Base-by-base conservation (phyloP, 176 grass and related monocot genomes). In the Puccinellia tenuiflora region DNA sequence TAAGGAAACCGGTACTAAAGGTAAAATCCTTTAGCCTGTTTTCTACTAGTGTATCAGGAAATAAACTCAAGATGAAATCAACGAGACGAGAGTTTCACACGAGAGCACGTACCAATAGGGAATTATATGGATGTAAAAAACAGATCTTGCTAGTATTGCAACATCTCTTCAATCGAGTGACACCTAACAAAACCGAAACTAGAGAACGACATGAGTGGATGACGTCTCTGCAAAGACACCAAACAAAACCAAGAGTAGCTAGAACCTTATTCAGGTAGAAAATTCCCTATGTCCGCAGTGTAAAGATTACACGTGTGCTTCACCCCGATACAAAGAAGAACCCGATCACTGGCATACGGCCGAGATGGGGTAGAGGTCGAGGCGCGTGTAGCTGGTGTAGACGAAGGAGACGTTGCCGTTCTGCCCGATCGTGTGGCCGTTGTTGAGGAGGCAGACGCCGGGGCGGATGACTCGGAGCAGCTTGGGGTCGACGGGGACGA, bases 391-490 rank as follows among this genome's bases (percentile, higher is more conserved):
- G 64, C 28, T 48, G 26, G 28, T 1, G 83, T 79, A 79, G 26
- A 17, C 20, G 64, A 79, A 85, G 38, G 75, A 57, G 51, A 79
- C 50, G 8, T 34, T 56, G 13, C 75, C 20, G 17, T 21, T 56
- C 63, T 18, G 48, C 26, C 1, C 47, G 37, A 85, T 25, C 11
- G 75, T 6, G 51, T 31, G 3, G 51, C 83, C 83, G 83, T 16
- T 5, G 75, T 35, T 25, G 83, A 85, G 64, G 28, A 71, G 64
- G 75, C 83, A 85, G 83, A 60, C 39, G 37, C 13, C 83, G 51
- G 26, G 14, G 22, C 0, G 2, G 30, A 48, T 28, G 20, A 20
- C 13, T 4, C 75, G 75, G 20, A 85, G 28, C 38, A 85, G 1
- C 22, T 5, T 1, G 24, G 75, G 37, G 65, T 72, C 64, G 15